phyloP scores from a whole-genome alignment of 2,329 filamentous ascomycete genomes.

The Grosmannia clavigera region DNA sequence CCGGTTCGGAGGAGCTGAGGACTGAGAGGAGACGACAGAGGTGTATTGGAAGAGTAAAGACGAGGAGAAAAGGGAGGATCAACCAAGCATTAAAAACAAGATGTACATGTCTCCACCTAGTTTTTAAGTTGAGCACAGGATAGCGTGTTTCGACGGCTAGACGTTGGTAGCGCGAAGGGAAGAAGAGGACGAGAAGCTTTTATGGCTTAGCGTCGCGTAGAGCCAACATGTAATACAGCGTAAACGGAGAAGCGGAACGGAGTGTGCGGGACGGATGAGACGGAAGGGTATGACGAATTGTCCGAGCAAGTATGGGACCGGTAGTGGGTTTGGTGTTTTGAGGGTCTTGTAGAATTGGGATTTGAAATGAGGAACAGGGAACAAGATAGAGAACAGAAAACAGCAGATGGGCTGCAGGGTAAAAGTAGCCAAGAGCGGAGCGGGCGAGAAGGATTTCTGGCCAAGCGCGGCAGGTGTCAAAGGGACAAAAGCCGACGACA shows the following conservation, averaged over 20 bases:
- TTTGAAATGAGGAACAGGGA: not conserved
- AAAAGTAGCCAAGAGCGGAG: not conserved
- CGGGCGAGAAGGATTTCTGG: not conserved
- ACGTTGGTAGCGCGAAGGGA: not conserved
- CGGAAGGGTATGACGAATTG: not conserved
- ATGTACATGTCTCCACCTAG: not conserved
- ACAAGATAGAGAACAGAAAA: not conserved
- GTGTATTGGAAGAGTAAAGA: not conserved
- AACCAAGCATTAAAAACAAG: not conserved
- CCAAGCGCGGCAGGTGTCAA: not conserved
- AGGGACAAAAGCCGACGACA: not conserved
- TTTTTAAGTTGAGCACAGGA: not conserved
- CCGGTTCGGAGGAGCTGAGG: not conserved
- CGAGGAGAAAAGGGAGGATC: not conserved
- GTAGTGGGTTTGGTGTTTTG: not conserved
- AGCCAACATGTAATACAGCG: too few relatives aligned
- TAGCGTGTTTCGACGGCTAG: slow-evolving; percentile 1
- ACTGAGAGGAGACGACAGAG: not conserved
- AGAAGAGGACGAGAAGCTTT: not conserved
- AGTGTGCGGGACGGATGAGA: too few relatives aligned
- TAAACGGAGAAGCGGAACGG: too few relatives aligned
- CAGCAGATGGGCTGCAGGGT: not conserved
- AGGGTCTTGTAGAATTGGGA: not conserved
- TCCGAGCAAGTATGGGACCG: not conserved
- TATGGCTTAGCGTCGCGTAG: not conserved